Evolutionary conservation across 495 filamentous ascomycete species (phyloP), one percentile per base, ranked within the genome.

Genomic region (Cercophora newfieldiana): DNA sequence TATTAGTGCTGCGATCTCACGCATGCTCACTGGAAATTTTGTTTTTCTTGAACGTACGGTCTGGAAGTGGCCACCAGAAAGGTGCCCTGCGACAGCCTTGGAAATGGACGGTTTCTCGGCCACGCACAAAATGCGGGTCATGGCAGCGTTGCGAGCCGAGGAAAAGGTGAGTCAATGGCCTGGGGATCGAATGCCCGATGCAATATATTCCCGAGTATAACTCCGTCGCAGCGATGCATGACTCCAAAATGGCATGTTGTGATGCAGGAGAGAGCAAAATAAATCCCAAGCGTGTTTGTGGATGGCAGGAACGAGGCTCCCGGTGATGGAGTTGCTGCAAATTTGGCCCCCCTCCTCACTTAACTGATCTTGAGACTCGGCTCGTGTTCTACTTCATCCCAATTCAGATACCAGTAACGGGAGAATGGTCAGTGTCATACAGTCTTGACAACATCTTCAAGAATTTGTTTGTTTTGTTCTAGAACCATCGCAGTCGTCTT

Each of bases 91-190:
- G 58, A 99, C 96, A 51, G 95, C 92, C 78, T 93, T 97, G 59
- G 95, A 90, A 64, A 99, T 98, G 33, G 94, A 94, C 60, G 93
- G 93, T 79, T 99, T 99, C 74, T 99, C 95, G 63, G 95, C 95
- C 68, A 99, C 93, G 73, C 96, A 98, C 26, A 99, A 84, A 66
- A 96, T 88, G 67, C 72, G 77, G 68, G 86, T 83, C 75, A 77
- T 81, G 47, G 44, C 49, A 25, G 33, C 22, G 37, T 28, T 58
- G 12, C 12, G 64, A 28, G 49, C 49, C 29, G 49, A 44, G n/a
- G 28, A 66, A 14, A 24, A 47, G 12, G 26, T 22, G 37, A 50
- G 59, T 61, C 59, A 61, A 51, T 61, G 59, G 22, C 25, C 22
- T 44, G 24, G 30, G 18, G 26, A 26, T 24, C 28, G 14, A 22